These are phyloP conservation scores for Eucalyptus camaldulensis DNA, from an alignment of 345 rosid genomes.

Conservation along the genomic window DNA sequence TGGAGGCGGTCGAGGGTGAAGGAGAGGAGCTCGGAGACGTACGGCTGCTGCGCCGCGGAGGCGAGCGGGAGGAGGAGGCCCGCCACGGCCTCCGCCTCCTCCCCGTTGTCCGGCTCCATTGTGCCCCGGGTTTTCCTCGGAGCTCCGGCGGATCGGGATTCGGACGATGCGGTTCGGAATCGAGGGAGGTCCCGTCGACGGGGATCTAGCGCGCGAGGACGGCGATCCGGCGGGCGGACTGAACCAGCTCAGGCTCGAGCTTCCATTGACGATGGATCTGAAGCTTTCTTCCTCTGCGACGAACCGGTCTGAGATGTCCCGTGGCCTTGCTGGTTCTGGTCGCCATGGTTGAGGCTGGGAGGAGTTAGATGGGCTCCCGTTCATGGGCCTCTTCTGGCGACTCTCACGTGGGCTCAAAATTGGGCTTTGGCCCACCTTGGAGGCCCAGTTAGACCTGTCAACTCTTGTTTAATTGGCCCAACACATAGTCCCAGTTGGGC, in stretches of 20 bases:
- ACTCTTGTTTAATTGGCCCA: not conserved
- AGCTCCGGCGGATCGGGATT: not conserved
- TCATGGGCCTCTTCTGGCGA: not conserved
- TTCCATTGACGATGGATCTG: not conserved
- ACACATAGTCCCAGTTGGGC: not conserved
- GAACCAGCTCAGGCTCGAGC: not conserved
- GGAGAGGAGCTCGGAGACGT: slow-evolving; percentile 93
- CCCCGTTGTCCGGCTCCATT: slow-evolving; percentile 5
- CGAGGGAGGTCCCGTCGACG: not conserved
- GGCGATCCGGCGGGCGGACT: not conserved
- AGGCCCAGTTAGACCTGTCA: not conserved
- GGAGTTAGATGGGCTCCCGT: not conserved
- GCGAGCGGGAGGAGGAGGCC: slow-evolving; percentile 60
- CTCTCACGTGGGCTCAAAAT: not conserved
- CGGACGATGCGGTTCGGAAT: not conserved
- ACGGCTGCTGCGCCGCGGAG: slow-evolving; percentile 81
- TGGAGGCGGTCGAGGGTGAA: slow-evolving; percentile 99
- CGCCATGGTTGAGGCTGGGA: not conserved
- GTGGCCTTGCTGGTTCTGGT: not conserved
- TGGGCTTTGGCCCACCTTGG: not conserved
- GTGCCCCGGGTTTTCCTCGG: not conserved
- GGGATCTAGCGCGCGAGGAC: not conserved
- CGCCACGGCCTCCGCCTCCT: slow-evolving; percentile 17
- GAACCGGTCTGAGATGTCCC: not conserved
- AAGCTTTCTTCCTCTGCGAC: not conserved